Conservation (phyloP, 2,329 filamentous ascomycete genomes). For the Periglandula ipomoeae region DNA sequence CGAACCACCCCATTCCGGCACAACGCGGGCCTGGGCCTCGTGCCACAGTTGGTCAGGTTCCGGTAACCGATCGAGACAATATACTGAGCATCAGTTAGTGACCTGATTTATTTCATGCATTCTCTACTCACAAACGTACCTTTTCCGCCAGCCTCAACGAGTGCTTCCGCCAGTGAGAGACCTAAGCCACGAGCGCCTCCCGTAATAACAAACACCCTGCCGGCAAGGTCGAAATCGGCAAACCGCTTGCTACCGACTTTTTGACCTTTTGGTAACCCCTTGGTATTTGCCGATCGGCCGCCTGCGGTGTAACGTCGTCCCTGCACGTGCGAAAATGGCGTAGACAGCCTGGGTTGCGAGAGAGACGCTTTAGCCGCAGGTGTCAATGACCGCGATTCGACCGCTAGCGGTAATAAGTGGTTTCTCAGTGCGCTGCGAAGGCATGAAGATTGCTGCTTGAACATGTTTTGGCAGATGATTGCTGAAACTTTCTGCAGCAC, state of each 20-base stretch:
- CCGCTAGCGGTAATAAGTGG: not conserved
- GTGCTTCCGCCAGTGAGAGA: constrained; percentile 62
- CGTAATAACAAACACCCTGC: constrained; percentile 60
- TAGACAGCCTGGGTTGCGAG: not conserved
- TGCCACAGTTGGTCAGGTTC: constrained; percentile 49
- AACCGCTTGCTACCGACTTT: constrained; percentile 30
- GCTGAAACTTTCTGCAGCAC: no score
- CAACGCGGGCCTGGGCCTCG: constrained; percentile 30
- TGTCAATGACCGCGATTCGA: not conserved
- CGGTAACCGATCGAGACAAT: constrained; percentile 44
- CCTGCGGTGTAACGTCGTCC: not conserved
- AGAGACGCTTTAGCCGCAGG: not conserved
- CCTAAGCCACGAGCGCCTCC: constrained; percentile 65
- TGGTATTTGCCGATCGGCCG: constrained; percentile 12
- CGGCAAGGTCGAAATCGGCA: constrained; percentile 61
- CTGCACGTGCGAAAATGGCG: no score
- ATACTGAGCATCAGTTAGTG: constrained; percentile 29
- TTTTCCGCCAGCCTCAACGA: constrained; percentile 66
- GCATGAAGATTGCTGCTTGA: not conserved
- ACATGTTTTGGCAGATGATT: no score
- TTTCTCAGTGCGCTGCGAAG: not conserved
- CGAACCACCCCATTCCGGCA: constrained; percentile 25
- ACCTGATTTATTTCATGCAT: not conserved
- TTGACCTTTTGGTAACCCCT: constrained; percentile 8
- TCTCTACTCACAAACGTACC: constrained; percentile 25